Conservation (phyloP, 2,329 filamentous ascomycete species). For the Bipolaris zeicola region DNA sequence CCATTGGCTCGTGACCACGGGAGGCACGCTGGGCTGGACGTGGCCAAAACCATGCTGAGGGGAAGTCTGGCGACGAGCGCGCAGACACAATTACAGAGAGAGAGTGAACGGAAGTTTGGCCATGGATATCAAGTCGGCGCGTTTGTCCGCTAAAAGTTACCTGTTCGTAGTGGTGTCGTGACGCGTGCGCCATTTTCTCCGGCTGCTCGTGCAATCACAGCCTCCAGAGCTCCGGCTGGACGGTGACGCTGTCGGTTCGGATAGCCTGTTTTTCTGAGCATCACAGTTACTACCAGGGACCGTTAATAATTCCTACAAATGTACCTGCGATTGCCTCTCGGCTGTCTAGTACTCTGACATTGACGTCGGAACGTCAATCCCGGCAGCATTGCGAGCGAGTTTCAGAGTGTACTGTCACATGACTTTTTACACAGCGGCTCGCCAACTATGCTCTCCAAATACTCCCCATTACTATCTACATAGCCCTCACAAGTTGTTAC, state of each 20-base stretch:
- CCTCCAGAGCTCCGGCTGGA: slow-evolving; percentile 12
- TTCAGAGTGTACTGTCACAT: not conserved
- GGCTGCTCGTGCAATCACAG: slow-evolving; percentile 23
- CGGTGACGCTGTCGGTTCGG: slow-evolving; percentile 7
- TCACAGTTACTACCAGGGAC: not conserved
- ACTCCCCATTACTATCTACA: not conserved
- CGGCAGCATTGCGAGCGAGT: not conserved
- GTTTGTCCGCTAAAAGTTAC: slow-evolving; percentile 25
- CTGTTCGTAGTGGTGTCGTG: slow-evolving; percentile 17
- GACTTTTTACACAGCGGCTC: not conserved
- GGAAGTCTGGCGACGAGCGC: not conserved
- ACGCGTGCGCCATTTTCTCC: slow-evolving; percentile 24
- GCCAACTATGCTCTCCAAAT: not conserved
- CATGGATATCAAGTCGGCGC: not conserved
- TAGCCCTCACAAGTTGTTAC: not conserved
- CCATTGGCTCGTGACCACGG: slow-evolving; percentile 26
- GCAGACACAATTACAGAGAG: not conserved
- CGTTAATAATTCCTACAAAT: no score
- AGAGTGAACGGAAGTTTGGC: not conserved
- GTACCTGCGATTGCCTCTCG: not conserved
- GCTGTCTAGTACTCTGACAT: not conserved
- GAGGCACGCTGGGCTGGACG: slow-evolving; percentile 7
- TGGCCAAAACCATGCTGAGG: not conserved
- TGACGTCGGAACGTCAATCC: not conserved
- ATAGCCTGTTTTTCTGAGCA: slow-evolving; percentile 7